Base-by-base conservation (phyloP, 305 asterid species). In the Striga hermonthica region DNA sequence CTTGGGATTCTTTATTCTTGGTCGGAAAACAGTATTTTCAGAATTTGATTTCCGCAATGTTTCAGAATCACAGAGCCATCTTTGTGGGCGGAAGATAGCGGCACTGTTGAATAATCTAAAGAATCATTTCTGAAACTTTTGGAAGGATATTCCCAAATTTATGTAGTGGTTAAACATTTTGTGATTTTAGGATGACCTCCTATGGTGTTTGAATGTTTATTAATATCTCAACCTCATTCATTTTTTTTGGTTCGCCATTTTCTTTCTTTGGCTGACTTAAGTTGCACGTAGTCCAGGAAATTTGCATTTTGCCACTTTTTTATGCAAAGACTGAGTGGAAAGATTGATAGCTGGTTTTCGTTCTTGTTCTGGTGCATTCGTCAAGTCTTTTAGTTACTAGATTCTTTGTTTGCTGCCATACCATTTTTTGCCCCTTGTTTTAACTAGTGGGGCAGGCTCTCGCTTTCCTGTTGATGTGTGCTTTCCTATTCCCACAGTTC, bases 401-500 rank as follows among this genome's bases (percentile, higher is more conserved):
- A 22, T 22, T 22, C 31, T 22, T 22, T 22, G 1, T 45, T 62
- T 16, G 57, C 63, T 14, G 13, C 28, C 14, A 15, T 9, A 10
- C 40, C 52, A 14, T 41, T 62, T 60, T 38, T 48, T 40, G 12
- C 57, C 55, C 34, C 38, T 10, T 5, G 36, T 15, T 50, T 66
- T 44, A 3, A 16, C 41, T 14, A n/a, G 53, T 6, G 55, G 47
- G 54, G 62, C 36, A 52, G 41, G 49, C 9, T 7, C 45, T 58
- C 12, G 54, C 41, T 28, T 58, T 57, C 60, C 35, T 48, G 61
- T 48, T 71, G 57, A 74, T 47, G 6, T 35, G 31, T 45, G 13
- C 54, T 66, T 50, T 36, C 22, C 72, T 57, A 49, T 64, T 75
- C 68, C 59, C 75, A 70, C 84, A 86, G 91, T 86, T 64, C 94